Evolutionary conservation across 169 alveolate species (phyloP).

Genomic region (Plasmodium knowlesi): DNA sequence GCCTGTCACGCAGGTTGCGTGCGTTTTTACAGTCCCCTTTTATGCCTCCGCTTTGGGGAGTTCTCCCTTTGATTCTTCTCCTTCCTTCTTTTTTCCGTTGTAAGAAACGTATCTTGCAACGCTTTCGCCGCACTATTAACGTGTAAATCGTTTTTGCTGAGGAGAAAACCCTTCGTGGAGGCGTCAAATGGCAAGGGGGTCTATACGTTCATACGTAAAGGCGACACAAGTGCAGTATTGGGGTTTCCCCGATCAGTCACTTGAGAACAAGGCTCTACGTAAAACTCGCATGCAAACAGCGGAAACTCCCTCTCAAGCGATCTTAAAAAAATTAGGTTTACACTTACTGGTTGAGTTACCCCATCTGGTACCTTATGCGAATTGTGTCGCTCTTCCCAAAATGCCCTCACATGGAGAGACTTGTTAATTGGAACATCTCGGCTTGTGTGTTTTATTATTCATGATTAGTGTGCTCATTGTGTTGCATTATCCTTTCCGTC

Average conservation of each 20-base stretch:
- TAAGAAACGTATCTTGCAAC: neutral
- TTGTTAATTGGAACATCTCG: neutral
- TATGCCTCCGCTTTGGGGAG: neutral
- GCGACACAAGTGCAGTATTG: neutral
- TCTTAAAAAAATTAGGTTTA: neutral
- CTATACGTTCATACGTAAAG: neutral
- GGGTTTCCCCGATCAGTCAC: neutral
- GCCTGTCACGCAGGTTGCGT: neutral
- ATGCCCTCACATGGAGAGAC: neutral
- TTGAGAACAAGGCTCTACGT: neutral
- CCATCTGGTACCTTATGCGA: neutral
- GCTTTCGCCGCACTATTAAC: neutral
- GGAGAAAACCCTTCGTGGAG: neutral
- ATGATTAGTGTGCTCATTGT: neutral
- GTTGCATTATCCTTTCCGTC: neutral
- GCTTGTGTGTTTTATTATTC: constrained; percentile 1
- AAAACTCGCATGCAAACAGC: neutral
- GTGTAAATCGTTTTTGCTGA: neutral
- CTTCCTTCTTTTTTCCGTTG: neutral
- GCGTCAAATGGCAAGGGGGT: neutral
- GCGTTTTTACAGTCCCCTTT: neutral
- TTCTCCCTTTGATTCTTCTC: neutral
- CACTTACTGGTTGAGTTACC: neutral
- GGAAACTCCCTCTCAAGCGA: neutral
- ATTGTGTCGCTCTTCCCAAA: neutral